Evolutionary conservation across 208 protist genomes (phyloP), one percentile per base, ranked within the genome.

Genomic region (Tritrichomonas musculus): DNA sequence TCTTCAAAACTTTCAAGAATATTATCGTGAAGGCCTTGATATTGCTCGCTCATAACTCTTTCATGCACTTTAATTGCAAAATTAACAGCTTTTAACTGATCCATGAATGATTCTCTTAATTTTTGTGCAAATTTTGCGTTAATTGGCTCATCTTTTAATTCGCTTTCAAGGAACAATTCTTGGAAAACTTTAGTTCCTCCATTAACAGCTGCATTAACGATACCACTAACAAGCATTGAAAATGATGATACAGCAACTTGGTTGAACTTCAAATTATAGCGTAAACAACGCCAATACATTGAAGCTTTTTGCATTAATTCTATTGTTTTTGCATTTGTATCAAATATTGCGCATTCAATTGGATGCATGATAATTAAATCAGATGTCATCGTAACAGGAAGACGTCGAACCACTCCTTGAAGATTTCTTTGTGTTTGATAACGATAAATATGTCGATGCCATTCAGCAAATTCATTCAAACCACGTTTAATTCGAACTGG

Each of bases 381-480:
- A 20, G 47, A 39, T 39, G 41, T 33, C 1, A 57, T 57, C 0
- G 57, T 9, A 9, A 88, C 47, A 20, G 0, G 0, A 39, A 36
- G 13, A n/a, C 77, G 41, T 57, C 77, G 53, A 39, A 39, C 77
- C 1, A 88, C 39, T 2, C 77, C 77, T 39, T 88, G 41, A 20
- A 88, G 47, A 33, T 41, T 41, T 33, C 27, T 53, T 50, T 88
- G 3, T 5, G 47, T 47, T 60, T 88, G 1, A 49, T 88, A 88
- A 17, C n/a, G 14, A 33, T 27, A 44, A n/a, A 88, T 57, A 36
- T 88, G 41, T 57, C 77, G 44, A 49, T 88, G 77, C 41, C 47
- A 88, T 88, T 88, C 77, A 57, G 77, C 77, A 36, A 88, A 53
- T 57, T 88, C 77, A n/a, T 88, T 88, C 41, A n/a, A n/a, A 57